Evolutionary conservation across 2,329 filamentous ascomycete genomes (phyloP), one percentile per base, ranked within the genome.

Genomic region (Alternaria triticina): DNA sequence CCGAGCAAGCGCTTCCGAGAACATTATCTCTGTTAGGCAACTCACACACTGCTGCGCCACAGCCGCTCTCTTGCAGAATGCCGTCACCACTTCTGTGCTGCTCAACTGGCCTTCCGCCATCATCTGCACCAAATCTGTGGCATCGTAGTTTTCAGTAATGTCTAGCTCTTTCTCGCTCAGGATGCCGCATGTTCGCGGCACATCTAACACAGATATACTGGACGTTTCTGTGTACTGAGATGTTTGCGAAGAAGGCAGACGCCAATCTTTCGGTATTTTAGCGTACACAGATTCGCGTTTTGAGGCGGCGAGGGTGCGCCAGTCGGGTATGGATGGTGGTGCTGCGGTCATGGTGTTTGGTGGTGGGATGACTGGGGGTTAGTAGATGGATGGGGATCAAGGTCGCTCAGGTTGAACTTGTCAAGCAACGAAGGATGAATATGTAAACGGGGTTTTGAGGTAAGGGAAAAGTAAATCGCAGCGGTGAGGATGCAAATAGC

Each of bases 1-100:
- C 20, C 76, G 67, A 8, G 70, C 73, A 1, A 83, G 65, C 0
- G 82, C 82, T 43, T 80, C 74, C 5, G 79, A 75, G 61, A 83
- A 83, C 67, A 82, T 75, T 13, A 82, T 80, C 66, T 84, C 82
- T 3, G 81, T 83, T 10, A 82, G 58, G 57, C 81, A 83, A 58
- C 77, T 81, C 13, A 87, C 85, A 20, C 88, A 76, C 70, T 90
- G 88, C 59, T 90, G 88, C 1, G 88, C 87, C 46, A 86, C 81
- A 0, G 83, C 82, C 1, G 84, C 83, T 7, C 84, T 78, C 68
- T 86, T 86, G 65, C 83, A 84, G 68, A 86, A 90, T 0, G 86
- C 87, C 13, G 74, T 79, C 1, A 82, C 79, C 1, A 88, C 86
- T 15, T 86, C 82, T 11, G 74, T 65, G 36, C 74, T 77, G 23